A percentile compares a stretch with the other conserved stretches of the same genome.
phyloP scores from a whole-genome alignment of 257 asterid genomes.

The Eustoma russellianum region DNA sequence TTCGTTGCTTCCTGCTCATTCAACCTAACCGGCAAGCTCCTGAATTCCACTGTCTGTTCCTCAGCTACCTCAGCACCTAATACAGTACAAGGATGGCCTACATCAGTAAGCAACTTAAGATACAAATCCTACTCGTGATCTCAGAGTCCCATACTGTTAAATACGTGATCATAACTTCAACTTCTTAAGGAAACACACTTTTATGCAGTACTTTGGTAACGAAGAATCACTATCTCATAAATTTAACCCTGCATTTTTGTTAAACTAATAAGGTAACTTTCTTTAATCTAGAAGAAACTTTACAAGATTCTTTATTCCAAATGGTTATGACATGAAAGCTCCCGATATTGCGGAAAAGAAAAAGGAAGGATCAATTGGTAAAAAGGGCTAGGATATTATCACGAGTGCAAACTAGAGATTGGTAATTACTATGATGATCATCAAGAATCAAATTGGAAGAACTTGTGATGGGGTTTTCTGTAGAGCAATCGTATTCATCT shows the following conservation, averaged over 20 bases:
- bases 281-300: too few species aligned
- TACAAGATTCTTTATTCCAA: not conserved
- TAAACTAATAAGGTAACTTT: too few species aligned
- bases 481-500: slow-evolving; percentile 24
- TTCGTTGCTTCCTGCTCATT: slow-evolving; percentile 18
- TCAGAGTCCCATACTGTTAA: too few species aligned
- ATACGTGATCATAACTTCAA: too few species aligned
- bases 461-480: slow-evolving; percentile 32
- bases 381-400: too few species aligned
- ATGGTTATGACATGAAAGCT: not conserved
- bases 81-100: not conserved
- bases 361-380: not conserved
- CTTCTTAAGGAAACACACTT: too few species aligned
- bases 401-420: not conserved
- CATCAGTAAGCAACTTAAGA: not conserved
- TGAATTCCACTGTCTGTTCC: slow-evolving; percentile 31
- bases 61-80: slow-evolving; percentile 35
- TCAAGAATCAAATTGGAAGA: slow-evolving; percentile 16
- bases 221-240: too few species aligned
- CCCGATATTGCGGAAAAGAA: not conserved
- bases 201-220: too few species aligned
- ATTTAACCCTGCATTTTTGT: too few species aligned
- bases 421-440: slow-evolving; percentile 39
- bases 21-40: slow-evolving; percentile 27
- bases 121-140: too few species aligned